These are phyloP conservation scores for Spergularia marina DNA, from an alignment of 148 eudicot species.

Conservation along the genomic window DNA sequence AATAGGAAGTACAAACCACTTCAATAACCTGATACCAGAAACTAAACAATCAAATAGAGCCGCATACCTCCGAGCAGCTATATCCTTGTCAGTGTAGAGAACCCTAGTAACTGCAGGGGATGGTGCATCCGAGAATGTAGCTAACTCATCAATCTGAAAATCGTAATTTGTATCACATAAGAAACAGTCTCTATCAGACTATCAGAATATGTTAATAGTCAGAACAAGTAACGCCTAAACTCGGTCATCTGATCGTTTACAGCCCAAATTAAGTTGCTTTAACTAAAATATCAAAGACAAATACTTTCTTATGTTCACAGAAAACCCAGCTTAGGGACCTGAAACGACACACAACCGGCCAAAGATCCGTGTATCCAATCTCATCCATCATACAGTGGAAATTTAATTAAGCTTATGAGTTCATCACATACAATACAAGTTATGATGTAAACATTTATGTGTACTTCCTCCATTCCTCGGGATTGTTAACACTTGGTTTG, in stretches of 20 bases:
- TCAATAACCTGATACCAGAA: not conserved
- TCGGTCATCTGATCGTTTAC: not conserved
- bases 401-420: not conserved
- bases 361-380: not conserved
- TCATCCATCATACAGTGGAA: not conserved
- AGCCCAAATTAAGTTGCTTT: not conserved
- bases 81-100: constrained; percentile 81
- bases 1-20: not conserved
- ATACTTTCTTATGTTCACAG: not conserved
- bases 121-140: constrained; percentile 84
- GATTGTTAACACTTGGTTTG: no score
- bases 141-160: constrained; percentile 76
- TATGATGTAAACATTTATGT: no score
- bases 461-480: no score
- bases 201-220: not conserved
- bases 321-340: not conserved
- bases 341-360: not conserved
- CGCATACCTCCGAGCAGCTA: constrained; percentile 72
- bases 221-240: not conserved
- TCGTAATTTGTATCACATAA: constrained; percentile 4
- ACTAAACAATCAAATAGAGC: constrained; percentile 2
- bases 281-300: not conserved
- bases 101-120: constrained; percentile 89
- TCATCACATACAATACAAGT: not conserved
- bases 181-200: not conserved